These are phyloP conservation scores for Lobosporangium transversale DNA, from an alignment of 192 early-diverging fungal genomes.

Conservation along the genomic window DNA sequence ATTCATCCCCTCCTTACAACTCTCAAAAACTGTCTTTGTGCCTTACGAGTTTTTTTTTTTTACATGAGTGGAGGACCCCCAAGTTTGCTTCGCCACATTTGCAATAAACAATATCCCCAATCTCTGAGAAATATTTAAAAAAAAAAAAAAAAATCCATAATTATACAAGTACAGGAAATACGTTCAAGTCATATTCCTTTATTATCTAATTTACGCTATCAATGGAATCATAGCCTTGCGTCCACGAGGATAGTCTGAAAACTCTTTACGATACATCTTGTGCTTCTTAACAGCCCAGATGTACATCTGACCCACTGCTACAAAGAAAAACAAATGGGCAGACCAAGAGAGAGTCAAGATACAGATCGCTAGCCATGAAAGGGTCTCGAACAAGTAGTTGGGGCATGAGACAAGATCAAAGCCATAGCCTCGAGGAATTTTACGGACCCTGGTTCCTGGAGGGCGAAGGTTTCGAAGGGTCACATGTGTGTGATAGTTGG, in stretches of 20 bases:
- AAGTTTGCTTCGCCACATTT: no score
- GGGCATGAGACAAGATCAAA: slow-evolving; percentile 91
- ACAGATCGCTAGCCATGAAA: slow-evolving; percentile 82
- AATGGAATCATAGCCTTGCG: slow-evolving; percentile 85
- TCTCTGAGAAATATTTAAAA: no score
- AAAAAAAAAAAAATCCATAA: no score
- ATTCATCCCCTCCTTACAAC: no score
- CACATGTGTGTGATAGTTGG: slow-evolving; percentile 85
- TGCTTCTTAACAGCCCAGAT: slow-evolving; percentile 98
- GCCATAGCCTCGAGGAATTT: slow-evolving; percentile 93
- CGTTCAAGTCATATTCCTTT: no score
- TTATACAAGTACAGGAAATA: no score
- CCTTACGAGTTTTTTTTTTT: no score
- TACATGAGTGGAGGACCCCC: no score
- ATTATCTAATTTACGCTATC: no score
- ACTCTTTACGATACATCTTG: slow-evolving; percentile 88
- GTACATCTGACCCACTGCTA: slow-evolving; percentile 87
- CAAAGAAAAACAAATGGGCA: slow-evolving; percentile 72
- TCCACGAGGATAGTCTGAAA: slow-evolving; percentile 87
- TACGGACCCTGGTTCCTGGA: slow-evolving; percentile 83
- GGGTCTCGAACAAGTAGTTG: slow-evolving; percentile 92
- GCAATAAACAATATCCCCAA: no score
- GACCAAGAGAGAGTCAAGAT: slow-evolving; percentile 73
- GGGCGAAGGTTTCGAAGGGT: slow-evolving; percentile 93
- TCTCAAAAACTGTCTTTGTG: no score